Evolutionary conservation across 2,329 filamentous ascomycete species (phyloP), one percentile per base, ranked within the genome.

Genomic region (Colletotrichum sp.): DNA sequence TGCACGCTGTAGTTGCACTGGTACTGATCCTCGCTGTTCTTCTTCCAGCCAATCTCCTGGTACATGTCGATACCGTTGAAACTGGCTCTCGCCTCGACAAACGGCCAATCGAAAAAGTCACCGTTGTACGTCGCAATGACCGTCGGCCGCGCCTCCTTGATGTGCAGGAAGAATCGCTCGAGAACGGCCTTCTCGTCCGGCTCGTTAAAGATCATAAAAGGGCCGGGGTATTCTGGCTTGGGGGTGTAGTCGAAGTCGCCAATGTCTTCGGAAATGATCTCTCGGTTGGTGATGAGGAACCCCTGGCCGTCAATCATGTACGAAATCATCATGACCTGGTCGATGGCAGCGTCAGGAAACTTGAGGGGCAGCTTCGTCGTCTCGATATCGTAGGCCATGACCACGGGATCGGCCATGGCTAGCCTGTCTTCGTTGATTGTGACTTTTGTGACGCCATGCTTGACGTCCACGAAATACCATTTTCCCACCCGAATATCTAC

Each of bases 81-180:
- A 82, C 96, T 97, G 32, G 97, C 95, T 86, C 97, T 90, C 59
- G 97, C 92, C 87, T 99, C 97, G 28, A 99, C 96, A 82, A 97
- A 99, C 0, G 97, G 96, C 97, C 97, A 99, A 93, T 99, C 97
- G 92, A 99, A 99, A 84, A 99, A 99, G 87, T 99, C 97, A 87
- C 97, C 97, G 95, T 99, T 99, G 90, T 99, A 99, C n/a, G 97
- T 99, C 43, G 97, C 96, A 83, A 99, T 99, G 72, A 99, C 96
- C 0, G 96, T 98, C 1, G 97, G 97, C 75, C 94, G 92, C 1
- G 96, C 95, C 83, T 98, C 95, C 81, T 99, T 98, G 84, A 99
- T 94, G 83, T 98, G 97, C 55, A 95, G 89, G 81, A 99, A 98
- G 86, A 99, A 99, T 18, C 97, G 90, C 82, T 98, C 96, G 26